A percentile compares a stretch with the other conserved stretches of the same genome.
These are phyloP conservation scores for Penicillium sp. DNA, from an alignment of 2,329 filamentous ascomycete species.

Conservation along the genomic window DNA sequence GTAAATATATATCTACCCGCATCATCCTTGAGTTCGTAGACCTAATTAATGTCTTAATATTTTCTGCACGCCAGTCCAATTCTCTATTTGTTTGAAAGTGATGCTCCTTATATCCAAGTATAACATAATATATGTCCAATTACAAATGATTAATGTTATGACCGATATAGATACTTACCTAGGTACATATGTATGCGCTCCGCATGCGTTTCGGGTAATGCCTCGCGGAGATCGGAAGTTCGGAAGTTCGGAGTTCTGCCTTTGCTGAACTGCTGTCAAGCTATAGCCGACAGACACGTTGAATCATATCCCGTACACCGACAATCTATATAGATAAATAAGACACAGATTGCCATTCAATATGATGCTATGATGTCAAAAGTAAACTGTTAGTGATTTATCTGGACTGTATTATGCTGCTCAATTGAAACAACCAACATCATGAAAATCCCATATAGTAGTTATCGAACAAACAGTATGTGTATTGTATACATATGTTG, in stretches of 20 bases:
- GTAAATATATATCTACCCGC: neutral
- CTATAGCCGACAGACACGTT: neutral
- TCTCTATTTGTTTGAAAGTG: rapidly evolving
- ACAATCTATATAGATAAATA: neutral
- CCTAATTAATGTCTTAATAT: neutral
- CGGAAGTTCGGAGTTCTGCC: neutral
- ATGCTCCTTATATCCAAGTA: no score
- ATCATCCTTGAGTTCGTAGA: neutral
- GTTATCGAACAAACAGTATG: neutral
- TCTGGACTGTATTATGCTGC: neutral
- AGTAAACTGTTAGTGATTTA: neutral
- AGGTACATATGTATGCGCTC: neutral
- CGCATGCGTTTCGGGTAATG: neutral
- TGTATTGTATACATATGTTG: neutral
- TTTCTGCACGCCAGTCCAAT: no score
- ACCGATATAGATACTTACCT: neutral
- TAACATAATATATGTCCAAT: neutral
- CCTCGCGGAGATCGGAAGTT: neutral
- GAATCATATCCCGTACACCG: neutral
- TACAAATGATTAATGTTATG: neutral
- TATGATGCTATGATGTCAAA: neutral
- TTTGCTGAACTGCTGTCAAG: neutral
- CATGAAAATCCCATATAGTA: neutral
- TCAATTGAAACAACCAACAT: no score
- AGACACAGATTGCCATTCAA: neutral